Conservation (phyloP, 208 protist species). For the Leishmania braziliensis region DNA sequence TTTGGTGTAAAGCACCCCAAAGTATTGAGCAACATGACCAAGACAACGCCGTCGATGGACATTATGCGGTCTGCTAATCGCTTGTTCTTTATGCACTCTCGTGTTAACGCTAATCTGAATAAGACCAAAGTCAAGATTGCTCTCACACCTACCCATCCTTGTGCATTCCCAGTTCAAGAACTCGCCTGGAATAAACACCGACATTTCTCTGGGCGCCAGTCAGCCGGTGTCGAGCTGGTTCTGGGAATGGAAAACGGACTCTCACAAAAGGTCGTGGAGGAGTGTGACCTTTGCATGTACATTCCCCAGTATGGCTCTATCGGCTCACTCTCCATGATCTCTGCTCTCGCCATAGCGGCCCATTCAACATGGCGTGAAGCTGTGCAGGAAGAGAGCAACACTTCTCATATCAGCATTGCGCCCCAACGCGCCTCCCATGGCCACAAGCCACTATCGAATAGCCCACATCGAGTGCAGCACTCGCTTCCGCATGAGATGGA, state of each 20-base stretch:
- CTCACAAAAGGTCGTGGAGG: conserved; percentile 29
- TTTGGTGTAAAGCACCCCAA: conserved; percentile 68
- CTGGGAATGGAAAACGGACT: conserved; percentile 89
- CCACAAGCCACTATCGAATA: conserved; percentile 70
- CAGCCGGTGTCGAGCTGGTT: conserved; percentile 57
- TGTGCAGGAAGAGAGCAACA: not conserved
- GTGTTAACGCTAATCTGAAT: conserved; percentile 32
- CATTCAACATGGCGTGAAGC: conserved; percentile 31
- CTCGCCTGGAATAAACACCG: conserved; percentile 41
- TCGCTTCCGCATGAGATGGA: conserved; percentile 59
- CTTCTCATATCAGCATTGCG: not conserved
- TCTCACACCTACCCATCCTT: conserved; percentile 64
- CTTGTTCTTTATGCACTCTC: conserved; percentile 72
- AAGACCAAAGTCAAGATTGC: conserved; percentile 43
- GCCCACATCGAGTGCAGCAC: not conserved
- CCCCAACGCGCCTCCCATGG: conserved; percentile 12
- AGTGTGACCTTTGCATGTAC: conserved; percentile 64
- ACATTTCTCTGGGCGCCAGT: not conserved
- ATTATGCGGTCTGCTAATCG: conserved; percentile 65
- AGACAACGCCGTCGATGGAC: conserved; percentile 75
- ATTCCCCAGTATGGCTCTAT: conserved; percentile 90
- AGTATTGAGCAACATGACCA: conserved; percentile 55
- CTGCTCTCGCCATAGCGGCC: conserved; percentile 71
- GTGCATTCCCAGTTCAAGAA: conserved; percentile 46
- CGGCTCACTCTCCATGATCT: conserved; percentile 84